Percentiles rank a stretch among this genome's conserved stretches.
These are phyloP conservation scores for Paraglomus occultum DNA, from an alignment of 192 early-diverging fungal genomes.

Conservation along the genomic window DNA sequence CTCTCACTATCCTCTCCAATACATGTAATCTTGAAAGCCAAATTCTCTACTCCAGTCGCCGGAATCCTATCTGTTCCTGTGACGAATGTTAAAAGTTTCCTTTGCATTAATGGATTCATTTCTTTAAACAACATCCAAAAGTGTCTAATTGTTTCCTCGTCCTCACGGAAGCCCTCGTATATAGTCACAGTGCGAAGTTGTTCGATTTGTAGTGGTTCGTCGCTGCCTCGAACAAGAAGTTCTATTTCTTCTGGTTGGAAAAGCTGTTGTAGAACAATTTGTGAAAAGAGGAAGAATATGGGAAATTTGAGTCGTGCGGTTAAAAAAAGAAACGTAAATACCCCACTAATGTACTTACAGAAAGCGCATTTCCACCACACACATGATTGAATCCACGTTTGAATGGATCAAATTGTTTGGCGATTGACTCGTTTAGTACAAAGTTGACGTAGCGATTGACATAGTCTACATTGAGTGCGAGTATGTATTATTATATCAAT, in stretches of 20 bases:
- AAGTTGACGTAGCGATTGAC: constrained; percentile 82
- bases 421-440: constrained; percentile 72
- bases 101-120: constrained; percentile 64
- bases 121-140: constrained; percentile 81
- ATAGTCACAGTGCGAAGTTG: constrained; percentile 50
- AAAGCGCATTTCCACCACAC: constrained; percentile 81
- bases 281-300: not conserved
- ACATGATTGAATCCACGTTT: constrained; percentile 85
- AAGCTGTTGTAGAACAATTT: constrained; percentile 39
- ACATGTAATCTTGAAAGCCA: constrained; percentile 71
- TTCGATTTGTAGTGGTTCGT: constrained; percentile 60
- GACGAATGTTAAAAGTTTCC: constrained; percentile 80
- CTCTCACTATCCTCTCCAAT: constrained; percentile 51
- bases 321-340: constrained; percentile 24
- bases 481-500: not conserved
- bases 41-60: constrained; percentile 65
- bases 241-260: constrained; percentile 94
- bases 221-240: constrained; percentile 82
- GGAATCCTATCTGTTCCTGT: constrained; percentile 94
- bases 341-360: constrained; percentile 36
- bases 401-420: constrained; percentile 80
- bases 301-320: not conserved
- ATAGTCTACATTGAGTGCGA: constrained; percentile 53
- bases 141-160: constrained; percentile 50
- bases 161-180: constrained; percentile 63